These are phyloP conservation scores for Gossypium sturtianum DNA, from an alignment of 345 rosid genomes.

Conservation along the genomic window DNA sequence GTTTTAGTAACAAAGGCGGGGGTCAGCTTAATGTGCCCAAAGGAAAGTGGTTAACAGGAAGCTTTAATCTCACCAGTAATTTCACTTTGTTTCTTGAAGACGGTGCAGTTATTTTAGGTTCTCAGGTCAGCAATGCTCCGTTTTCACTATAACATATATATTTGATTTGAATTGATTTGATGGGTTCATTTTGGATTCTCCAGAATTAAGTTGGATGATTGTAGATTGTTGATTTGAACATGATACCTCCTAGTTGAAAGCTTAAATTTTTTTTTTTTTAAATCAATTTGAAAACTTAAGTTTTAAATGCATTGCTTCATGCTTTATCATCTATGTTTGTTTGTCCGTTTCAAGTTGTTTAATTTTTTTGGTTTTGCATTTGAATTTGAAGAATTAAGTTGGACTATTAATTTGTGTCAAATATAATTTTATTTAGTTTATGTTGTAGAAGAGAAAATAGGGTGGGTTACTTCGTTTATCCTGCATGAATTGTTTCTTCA, in stretches of 20 bases:
- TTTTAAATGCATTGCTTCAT: neutral
- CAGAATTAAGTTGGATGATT: neutral
- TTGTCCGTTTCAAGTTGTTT: neutral
- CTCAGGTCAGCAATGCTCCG: conserved; percentile 47
- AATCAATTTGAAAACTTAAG: neutral
- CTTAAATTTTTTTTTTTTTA: no score
- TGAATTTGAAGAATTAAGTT: neutral
- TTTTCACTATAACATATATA: neutral
- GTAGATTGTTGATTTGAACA: neutral
- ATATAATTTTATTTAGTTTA: neutral
- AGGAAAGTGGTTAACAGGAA: conserved; percentile 88
- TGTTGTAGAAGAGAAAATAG: neutral
- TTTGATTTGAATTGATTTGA: neutral
- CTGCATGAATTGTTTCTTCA: neutral
- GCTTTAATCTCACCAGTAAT: conserved; percentile 88
- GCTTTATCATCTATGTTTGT: neutral
- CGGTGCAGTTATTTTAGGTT: conserved; percentile 81
- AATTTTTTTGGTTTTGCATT: neutral
- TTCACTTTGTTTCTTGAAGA: conserved; percentile 80
- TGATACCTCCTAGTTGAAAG: neutral
- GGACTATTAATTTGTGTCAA: neutral
- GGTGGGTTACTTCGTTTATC: neutral
- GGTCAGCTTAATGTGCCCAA: conserved; percentile 71
- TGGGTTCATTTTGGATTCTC: neutral
- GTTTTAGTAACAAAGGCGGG: conserved; percentile 50